Evolutionary conservation across 2,329 filamentous ascomycete genomes (phyloP).

Genomic region (Sphaerulina musiva): DNA sequence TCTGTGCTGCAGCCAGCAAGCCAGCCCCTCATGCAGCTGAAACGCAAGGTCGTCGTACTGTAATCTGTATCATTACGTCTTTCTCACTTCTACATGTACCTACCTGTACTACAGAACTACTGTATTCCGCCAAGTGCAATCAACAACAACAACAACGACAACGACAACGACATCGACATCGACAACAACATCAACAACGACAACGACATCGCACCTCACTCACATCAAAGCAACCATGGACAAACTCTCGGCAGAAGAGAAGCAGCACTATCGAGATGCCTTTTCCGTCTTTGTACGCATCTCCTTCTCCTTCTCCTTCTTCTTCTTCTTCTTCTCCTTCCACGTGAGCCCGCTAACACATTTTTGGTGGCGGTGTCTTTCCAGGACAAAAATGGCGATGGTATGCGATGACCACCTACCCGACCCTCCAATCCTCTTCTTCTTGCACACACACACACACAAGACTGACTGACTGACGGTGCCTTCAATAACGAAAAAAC

Average conservation of each 20-base stretch:
- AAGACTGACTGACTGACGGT: background rate
- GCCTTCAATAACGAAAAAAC: background rate
- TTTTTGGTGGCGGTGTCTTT: background rate
- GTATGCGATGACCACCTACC: background rate
- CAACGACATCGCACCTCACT: background rate
- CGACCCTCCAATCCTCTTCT: background rate
- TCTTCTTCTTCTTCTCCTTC: background rate
- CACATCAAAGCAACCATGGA: constrained; percentile 1
- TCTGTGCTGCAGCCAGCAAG: too few species aligned
- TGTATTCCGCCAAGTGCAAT: too few species aligned
- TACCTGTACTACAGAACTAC: too few species aligned
- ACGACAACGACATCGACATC: background rate
- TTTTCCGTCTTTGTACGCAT: constrained; percentile 14
- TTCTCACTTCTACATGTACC: background rate
- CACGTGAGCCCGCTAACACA: background rate
- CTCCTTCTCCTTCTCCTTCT: background rate
- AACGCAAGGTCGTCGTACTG: background rate
- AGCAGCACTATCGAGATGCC: constrained; percentile 12
- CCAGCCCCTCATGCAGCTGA: constrained; percentile 2
- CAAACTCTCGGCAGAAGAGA: constrained; percentile 12
- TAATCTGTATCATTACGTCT: background rate
- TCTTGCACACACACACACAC: background rate
- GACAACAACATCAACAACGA: background rate
- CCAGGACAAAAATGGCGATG: constrained; percentile 19
- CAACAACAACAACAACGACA: background rate